A percentile compares a stretch with the other conserved stretches of the same genome.
These are phyloP conservation scores for Lachnum nothofagi DNA, from an alignment of 2,329 filamentous ascomycete species.

Conservation along the genomic window DNA sequence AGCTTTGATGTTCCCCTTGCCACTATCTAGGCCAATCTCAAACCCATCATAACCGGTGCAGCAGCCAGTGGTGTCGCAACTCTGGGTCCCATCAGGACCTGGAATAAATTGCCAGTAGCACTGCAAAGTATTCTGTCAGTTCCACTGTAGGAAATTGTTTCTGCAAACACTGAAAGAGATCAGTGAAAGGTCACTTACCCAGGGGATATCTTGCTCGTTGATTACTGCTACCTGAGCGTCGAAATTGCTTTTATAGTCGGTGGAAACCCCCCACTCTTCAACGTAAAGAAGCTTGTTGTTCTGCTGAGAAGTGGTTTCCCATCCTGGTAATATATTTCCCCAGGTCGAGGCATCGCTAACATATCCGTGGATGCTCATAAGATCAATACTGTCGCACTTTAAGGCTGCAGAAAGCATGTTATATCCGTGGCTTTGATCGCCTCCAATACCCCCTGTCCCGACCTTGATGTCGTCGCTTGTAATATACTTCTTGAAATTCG, in stretches of 20 bases:
- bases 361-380: conserved; percentile 14
- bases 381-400: conserved; percentile 9
- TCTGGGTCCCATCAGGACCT: background rate
- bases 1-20: background rate
- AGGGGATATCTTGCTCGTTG: conserved; percentile 10
- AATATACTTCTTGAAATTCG: conserved; percentile 5
- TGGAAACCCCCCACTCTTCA: conserved; percentile 14
- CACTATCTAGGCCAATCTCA: background rate
- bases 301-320: background rate
- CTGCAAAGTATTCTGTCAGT: background rate
- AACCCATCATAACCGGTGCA: background rate
- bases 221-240: conserved; percentile 11
- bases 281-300: conserved; percentile 8
- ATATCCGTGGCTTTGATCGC: conserved; percentile 11
- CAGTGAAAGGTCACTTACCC: background rate
- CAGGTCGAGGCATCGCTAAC: conserved; percentile 8
- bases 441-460: conserved; percentile 13
- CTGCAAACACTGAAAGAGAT: background rate
- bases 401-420: conserved; percentile 13
- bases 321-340: conserved; percentile 4
- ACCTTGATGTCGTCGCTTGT: conserved; percentile 5
- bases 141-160: background rate
- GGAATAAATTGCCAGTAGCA: background rate
- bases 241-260: background rate
- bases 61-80: background rate